Evolutionary conservation across 108 stramenopile genomes (phyloP), one percentile per base, ranked within the genome.

Genomic region (Cyclostephanos invisitatus): DNA sequence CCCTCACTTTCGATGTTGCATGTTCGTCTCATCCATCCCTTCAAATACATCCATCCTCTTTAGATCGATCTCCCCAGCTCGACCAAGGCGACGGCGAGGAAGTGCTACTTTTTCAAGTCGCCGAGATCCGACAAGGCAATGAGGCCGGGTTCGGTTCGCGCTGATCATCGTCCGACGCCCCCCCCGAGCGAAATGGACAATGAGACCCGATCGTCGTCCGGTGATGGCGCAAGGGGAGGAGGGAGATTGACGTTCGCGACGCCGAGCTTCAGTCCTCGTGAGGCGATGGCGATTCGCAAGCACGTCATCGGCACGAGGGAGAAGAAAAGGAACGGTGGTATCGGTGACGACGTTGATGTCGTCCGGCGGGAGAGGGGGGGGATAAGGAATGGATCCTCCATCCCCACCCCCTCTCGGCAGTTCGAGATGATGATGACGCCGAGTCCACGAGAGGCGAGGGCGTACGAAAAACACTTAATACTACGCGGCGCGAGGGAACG

Each of bases 71-170:
- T 64, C 15, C 62, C 62, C 42, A 64, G 18, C 62, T 27, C 48
- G 24, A 65, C 64, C 22, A 65, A 51, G 64, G 12, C 64, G 35
- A 6, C 64, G 6, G 64, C 64, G 5, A 49, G 50, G 64, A 65
- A 65, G 48, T 65, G 64, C 22, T 65, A 65, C 37, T 65, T 65
- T 50, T 65, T 27, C 64, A 32, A 42, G 6, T 65, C 64, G 22
- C 64, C 64, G 20, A 65, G 44, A 21, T 15, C 1, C 47, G 46
- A 47, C n/a, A 18, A n/a, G 10, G n/a, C 17, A 28, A 51, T 5
- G 18, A 65, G 2, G 7, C 22, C 38, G 38, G 9, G 27, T 0
- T 21, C 46, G 24, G 32, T 48, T 4, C 28, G 25, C 25, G 18
- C 18, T 21, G 38, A 65, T 2, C 32, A 42, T 48, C 62, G 32